A percentile compares a stretch with the other conserved stretches of the same genome.
phyloP scores from a whole-genome alignment of 768 basidiomycete genomes.

The Naganishia randhawae region DNA sequence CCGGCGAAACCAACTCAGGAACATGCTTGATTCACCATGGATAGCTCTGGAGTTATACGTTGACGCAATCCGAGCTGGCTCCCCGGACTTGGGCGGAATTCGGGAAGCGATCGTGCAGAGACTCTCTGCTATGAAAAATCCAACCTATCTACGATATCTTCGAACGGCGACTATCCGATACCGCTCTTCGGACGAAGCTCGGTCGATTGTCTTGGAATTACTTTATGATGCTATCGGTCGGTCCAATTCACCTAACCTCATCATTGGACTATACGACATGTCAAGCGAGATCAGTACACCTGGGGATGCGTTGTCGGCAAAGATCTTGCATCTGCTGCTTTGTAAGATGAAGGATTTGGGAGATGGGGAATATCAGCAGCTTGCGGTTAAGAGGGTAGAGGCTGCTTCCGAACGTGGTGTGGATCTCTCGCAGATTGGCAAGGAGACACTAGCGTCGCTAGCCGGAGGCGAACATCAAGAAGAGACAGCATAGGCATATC shows the following conservation, averaged over 20 bases:
- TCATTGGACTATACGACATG: neutral
- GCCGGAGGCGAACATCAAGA: neutral
- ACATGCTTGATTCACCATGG: neutral
- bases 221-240: neutral
- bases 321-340: neutral
- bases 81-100: neutral
- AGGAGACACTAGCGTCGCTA: neutral
- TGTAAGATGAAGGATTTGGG: constrained; percentile 13
- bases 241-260: neutral
- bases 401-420: neutral
- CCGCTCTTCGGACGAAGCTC: neutral
- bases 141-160: neutral
- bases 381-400: neutral
- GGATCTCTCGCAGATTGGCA: neutral
- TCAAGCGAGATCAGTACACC: neutral
- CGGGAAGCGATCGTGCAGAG: neutral
- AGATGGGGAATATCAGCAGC: neutral
- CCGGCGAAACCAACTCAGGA: neutral
- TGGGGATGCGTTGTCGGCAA: neutral
- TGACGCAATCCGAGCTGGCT: neutral
- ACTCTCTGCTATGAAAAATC: neutral
- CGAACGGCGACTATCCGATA: neutral
- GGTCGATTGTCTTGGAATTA: neutral
- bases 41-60: constrained; percentile 8
- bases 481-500: neutral